Conservation (phyloP, 306 rosid species). For the Medicago ruthenica region DNA sequence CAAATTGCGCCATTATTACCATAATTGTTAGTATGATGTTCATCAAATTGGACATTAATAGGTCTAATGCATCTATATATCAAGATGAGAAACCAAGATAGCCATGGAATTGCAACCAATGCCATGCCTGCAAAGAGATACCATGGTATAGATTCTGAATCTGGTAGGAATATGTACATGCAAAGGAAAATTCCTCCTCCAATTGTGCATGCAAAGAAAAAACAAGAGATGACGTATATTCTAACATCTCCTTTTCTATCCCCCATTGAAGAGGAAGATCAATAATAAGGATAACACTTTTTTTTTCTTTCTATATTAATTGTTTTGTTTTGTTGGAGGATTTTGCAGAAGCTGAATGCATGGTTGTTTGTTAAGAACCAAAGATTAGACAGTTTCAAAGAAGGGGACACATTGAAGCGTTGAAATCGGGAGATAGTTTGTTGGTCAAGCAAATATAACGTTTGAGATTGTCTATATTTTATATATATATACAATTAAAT, state of each 20-base stretch:
- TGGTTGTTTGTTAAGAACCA: constrained; percentile 33
- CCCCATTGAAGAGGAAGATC: constrained; percentile 62
- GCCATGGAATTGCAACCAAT: constrained; percentile 78
- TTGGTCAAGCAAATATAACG: constrained; percentile 32
- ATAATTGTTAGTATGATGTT: not conserved
- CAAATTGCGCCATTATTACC: not conserved
- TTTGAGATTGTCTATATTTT: not conserved
- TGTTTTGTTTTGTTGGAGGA: constrained; percentile 29
- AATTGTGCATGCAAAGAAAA: constrained; percentile 64
- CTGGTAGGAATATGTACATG: constrained; percentile 57
- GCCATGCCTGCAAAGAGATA: constrained; percentile 57
- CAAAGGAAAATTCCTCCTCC: constrained; percentile 70
- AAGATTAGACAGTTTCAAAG: constrained; percentile 30
- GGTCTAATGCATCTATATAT: constrained; percentile 54
- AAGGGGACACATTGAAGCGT: constrained; percentile 45
- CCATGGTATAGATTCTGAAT: constrained; percentile 33
- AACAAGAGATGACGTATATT: constrained; percentile 52
- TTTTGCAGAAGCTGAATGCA: constrained; percentile 28
- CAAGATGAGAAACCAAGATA: constrained; percentile 60
- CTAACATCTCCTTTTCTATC: constrained; percentile 68
- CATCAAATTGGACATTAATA: not conserved
- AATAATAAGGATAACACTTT: constrained; percentile 20
- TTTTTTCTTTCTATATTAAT: not conserved
- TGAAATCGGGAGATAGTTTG: constrained; percentile 51
- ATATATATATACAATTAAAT: no score